These are phyloP conservation scores for Rhodotorula graminis DNA, from an alignment of 768 basidiomycete genomes.

Conservation along the genomic window DNA sequence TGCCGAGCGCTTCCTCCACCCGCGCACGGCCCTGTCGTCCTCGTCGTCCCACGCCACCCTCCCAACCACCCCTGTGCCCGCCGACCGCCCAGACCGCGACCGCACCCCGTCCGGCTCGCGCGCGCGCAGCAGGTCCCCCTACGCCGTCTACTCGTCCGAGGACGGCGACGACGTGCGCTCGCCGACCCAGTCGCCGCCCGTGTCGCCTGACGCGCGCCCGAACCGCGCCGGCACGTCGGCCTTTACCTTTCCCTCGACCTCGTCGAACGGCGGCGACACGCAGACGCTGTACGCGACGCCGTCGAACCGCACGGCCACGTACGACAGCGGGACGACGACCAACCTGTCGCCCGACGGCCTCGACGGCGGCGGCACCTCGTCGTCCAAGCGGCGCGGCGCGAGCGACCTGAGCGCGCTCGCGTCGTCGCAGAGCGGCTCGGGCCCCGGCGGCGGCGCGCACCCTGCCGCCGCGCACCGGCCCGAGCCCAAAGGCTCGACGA, in stretches of 20 bases:
- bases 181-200: constrained; percentile 3
- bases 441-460: neutral
- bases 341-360: neutral
- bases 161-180: constrained; percentile 5
- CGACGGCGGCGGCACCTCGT: neutral
- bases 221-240: constrained; percentile 5
- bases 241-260: constrained; percentile 27
- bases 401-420: constrained; percentile 11
- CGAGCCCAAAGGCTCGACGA: constrained; percentile 33
- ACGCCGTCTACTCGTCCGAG: neutral
- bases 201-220: constrained; percentile 9
- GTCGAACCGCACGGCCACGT: neutral
- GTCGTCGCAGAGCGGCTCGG: too few species aligned
- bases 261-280: neutral
- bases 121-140: constrained; percentile 5
- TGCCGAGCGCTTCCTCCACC: constrained; percentile 21
- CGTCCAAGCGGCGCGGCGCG: constrained; percentile 3
- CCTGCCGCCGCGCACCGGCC: constrained; percentile 9
- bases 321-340: neutral
- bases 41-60: too few species aligned
- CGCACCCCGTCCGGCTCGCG: neutral
- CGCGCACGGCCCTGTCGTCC: neutral
- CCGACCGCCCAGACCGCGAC: neutral
- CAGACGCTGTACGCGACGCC: constrained; percentile 6
- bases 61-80: too few species aligned